phyloP scores from a whole-genome alignment of 2,329 filamentous ascomycete genomes.

The Alternaria sp. region DNA sequence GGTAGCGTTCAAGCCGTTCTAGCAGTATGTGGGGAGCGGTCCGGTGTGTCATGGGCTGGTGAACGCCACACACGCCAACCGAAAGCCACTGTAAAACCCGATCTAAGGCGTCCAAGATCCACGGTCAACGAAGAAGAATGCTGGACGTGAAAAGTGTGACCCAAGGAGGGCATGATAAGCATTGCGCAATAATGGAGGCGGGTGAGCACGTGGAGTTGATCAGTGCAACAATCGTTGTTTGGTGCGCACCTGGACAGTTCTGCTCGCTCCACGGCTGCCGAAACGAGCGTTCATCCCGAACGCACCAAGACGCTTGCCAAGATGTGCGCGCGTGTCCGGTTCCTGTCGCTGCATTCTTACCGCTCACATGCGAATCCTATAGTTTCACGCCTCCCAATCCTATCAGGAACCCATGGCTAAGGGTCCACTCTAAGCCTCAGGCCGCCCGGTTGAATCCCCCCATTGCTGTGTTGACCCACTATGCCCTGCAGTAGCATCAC shows the following conservation, averaged over 20 bases:
- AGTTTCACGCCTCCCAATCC: background rate
- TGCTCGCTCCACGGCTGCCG: constrained; percentile 2
- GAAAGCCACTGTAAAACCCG: background rate
- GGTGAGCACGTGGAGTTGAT: constrained; percentile 1
- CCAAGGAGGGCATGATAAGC: background rate
- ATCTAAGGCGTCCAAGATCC: background rate
- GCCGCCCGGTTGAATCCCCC: background rate
- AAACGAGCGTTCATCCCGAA: constrained; percentile 3
- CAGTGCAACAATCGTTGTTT: background rate
- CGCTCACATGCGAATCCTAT: background rate
- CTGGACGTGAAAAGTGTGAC: background rate
- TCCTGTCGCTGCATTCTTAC: background rate
- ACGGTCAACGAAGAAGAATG: background rate
- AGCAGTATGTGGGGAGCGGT: constrained; percentile 8
- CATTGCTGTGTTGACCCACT: constrained; percentile 8
- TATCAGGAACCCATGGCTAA: background rate
- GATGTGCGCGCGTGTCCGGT: background rate
- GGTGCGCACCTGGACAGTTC: background rate
- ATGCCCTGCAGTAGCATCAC: constrained; percentile 7
- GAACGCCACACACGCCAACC: constrained; percentile 8
- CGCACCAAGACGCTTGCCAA: constrained; percentile 7
- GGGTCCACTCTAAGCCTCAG: background rate
- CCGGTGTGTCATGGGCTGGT: constrained; percentile 3
- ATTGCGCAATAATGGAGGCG: background rate
- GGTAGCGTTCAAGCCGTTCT: background rate